Percentiles rank a stretch among this genome's conserved stretches.
phyloP scores from a whole-genome alignment of 192 early-diverging fungal genomes.

The Radiomyces spectabilis region DNA sequence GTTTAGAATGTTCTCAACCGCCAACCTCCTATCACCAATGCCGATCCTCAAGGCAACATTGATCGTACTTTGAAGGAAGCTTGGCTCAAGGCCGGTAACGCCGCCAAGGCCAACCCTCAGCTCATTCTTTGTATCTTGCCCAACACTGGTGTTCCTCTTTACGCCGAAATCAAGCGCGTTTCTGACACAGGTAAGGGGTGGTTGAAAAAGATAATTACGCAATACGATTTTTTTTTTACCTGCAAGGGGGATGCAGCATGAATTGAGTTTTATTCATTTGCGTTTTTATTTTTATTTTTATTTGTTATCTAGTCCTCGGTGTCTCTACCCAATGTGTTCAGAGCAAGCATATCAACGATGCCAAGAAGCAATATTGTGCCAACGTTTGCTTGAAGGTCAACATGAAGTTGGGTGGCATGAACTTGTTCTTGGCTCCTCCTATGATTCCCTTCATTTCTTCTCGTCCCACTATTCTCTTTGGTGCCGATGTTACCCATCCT shows the following conservation, averaged over 20 bases:
- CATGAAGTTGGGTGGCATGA: conserved; percentile 88
- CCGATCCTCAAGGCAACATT: conserved; percentile 56
- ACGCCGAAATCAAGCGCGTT: conserved; percentile 82
- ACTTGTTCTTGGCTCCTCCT: conserved; percentile 52
- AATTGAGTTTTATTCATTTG: too few species aligned
- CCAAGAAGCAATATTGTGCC: conserved; percentile 89
- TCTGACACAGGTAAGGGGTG: conserved; percentile 66
- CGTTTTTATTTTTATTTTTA: not conserved
- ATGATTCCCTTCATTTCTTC: conserved; percentile 66
- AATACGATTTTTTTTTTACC: too few species aligned
- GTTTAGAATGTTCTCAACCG: conserved; percentile 32
- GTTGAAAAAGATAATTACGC: too few species aligned
- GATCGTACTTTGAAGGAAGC: conserved; percentile 60
- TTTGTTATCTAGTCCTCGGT: conserved; percentile 56
- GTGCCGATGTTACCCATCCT: conserved; percentile 88
- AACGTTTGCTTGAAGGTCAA: conserved; percentile 95
- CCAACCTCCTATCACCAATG: conserved; percentile 35
- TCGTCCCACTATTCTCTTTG: conserved; percentile 76
- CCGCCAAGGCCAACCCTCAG: conserved; percentile 60
- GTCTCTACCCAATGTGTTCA: conserved; percentile 90
- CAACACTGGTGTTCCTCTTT: conserved; percentile 70
- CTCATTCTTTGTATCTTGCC: conserved; percentile 81
- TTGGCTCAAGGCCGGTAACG: conserved; percentile 59
- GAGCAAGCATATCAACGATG: conserved; percentile 62
- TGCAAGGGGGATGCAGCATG: too few species aligned